Conservation (phyloP, 495 filamentous ascomycete species). For the Penicillium paxilli region DNA sequence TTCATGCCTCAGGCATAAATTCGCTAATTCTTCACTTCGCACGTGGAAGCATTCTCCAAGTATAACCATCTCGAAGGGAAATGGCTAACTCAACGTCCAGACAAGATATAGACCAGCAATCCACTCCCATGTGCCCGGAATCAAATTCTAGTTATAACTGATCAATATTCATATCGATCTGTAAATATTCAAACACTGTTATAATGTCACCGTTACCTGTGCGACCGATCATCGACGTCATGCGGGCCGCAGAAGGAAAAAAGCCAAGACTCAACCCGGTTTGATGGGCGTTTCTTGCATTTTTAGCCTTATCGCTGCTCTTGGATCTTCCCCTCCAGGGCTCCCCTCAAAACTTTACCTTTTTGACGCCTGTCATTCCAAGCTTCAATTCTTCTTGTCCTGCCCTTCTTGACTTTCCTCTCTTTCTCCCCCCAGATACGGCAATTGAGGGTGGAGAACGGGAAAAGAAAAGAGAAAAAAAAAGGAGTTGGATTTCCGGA, state of each 20-base stretch:
- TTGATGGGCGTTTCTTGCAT: not conserved
- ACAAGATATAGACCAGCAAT: too few relatives aligned
- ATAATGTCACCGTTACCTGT: conserved; percentile 1
- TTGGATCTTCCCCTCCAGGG: conserved; percentile 3
- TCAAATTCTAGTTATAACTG: too few relatives aligned
- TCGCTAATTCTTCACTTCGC: not conserved
- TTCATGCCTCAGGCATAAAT: conserved; percentile 20
- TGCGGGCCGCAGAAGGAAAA: conserved; percentile 13
- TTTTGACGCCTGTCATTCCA: not conserved
- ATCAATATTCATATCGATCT: too few relatives aligned
- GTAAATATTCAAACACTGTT: too few relatives aligned
- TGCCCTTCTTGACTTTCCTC: not conserved
- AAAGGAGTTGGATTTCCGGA: not conserved
- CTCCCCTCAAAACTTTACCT: conserved; percentile 3
- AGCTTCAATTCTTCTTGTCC: not conserved
- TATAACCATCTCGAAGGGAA: not conserved
- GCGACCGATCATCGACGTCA: conserved; percentile 23
- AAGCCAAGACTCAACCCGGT: conserved; percentile 9
- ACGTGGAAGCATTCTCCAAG: conserved; percentile 7
- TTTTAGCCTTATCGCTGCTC: conserved; percentile 7
- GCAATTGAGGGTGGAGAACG: not conserved
- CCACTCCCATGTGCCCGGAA: too few relatives aligned
- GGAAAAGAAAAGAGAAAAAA: not conserved
- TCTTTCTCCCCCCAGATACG: not conserved
- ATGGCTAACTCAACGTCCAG: too few relatives aligned